These are phyloP conservation scores for Oryza glaberrima DNA, from an alignment of 176 grass and related monocot genomes.

Conservation along the genomic window DNA sequence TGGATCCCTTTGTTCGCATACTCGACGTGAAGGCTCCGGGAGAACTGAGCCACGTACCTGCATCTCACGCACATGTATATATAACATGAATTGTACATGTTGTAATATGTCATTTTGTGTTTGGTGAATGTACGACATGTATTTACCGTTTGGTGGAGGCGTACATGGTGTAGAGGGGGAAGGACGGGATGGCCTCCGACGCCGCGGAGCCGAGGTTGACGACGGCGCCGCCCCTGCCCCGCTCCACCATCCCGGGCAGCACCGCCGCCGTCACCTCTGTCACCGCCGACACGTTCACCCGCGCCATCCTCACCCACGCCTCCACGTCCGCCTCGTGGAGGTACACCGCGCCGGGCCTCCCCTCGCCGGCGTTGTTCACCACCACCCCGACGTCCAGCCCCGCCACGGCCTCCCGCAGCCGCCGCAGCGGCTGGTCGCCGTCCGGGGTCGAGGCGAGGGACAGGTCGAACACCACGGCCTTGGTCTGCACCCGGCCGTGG, in stretches of 20 bases:
- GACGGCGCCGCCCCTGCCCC: constrained; percentile 41
- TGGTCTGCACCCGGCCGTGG: not conserved
- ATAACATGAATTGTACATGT: no score
- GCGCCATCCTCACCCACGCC: constrained; percentile 39
- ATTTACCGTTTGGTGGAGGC: constrained; percentile 22
- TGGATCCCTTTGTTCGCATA: constrained; percentile 54
- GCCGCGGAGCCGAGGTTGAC: constrained; percentile 55
- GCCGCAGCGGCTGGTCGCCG: not conserved
- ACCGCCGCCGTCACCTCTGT: constrained; percentile 47
- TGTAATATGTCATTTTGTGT: no score
- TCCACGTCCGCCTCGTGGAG: constrained; percentile 52
- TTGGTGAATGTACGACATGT: no score
- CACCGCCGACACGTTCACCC: constrained; percentile 53
- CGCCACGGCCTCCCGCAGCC: constrained; percentile 10
- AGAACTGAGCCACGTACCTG: constrained; percentile 52
- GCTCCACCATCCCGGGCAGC: constrained; percentile 46
- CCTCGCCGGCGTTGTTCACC: constrained; percentile 58
- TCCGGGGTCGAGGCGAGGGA: not conserved
- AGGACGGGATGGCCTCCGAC: not conserved
- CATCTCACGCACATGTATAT: not conserved
- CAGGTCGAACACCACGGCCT: constrained; percentile 52
- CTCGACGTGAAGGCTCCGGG: constrained; percentile 48
- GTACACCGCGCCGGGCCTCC: constrained; percentile 24
- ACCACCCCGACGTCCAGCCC: constrained; percentile 51
- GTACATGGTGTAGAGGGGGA: constrained; percentile 44